phyloP scores from a whole-genome alignment of 2,329 filamentous ascomycete genomes.

The Chaetomiaceae sp. region DNA sequence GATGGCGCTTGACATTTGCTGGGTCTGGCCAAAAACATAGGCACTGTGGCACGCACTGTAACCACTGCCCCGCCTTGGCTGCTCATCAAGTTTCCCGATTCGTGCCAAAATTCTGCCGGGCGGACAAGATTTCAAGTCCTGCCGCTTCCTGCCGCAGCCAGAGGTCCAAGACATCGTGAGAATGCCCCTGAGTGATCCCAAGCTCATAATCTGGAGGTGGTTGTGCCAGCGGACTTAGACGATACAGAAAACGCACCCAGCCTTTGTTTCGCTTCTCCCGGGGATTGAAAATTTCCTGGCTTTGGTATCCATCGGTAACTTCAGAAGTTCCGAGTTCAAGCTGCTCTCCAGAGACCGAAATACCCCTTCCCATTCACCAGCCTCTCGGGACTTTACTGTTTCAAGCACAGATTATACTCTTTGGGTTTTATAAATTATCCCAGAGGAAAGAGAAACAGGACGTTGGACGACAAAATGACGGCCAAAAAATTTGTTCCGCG shows the following conservation, averaged over 20 bases:
- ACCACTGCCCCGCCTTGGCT: not conserved
- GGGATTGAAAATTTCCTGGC: no score
- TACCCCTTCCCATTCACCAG: no score
- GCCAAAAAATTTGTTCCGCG: conserved; percentile 55
- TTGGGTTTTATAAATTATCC: no score
- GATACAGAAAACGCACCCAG: not conserved
- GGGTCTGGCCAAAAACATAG: no score
- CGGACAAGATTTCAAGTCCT: conserved; percentile 26
- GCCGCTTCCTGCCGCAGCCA: not conserved
- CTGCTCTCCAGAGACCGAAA: no score
- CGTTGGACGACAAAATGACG: not conserved
- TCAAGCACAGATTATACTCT: no score
- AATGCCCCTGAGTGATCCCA: conserved; percentile 2
- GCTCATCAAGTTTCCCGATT: not conserved
- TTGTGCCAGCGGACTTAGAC: no score
- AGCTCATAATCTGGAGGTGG: not conserved
- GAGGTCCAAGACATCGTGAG: not conserved
- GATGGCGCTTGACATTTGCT: no score
- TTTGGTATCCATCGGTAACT: no score
- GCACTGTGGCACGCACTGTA: conserved; percentile 12
- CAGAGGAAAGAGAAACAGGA: not conserved
- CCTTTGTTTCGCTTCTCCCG: no score
- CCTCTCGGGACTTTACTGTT: no score
- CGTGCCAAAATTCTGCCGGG: conserved; percentile 25
- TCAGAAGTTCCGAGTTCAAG: no score